phyloP scores from a whole-genome alignment of 306 rosid genomes.

The Luffa aegyptiaca region DNA sequence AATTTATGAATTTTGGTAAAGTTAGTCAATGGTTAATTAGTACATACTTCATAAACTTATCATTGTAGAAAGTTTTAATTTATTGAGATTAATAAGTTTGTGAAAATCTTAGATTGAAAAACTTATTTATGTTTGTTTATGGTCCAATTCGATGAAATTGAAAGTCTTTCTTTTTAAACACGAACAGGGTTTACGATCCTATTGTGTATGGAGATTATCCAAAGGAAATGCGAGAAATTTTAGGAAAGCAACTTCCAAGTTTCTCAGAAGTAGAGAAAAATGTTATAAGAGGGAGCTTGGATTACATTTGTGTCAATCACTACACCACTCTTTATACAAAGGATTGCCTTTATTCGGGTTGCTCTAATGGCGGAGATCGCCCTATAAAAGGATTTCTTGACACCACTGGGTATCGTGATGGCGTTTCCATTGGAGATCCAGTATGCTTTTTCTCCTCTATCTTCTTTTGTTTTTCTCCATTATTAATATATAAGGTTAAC shows the following conservation, averaged over 20 bases:
- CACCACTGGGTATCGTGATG: constrained; percentile 27
- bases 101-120: no score
- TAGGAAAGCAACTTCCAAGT: constrained; percentile 34
- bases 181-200: constrained; percentile 39
- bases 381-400: constrained; percentile 38
- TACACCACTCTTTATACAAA: constrained; percentile 40
- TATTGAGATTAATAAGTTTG: no score
- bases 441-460: constrained; percentile 14
- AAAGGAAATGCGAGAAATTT: constrained; percentile 35
- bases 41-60: no score
- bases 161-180: background rate
- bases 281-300: constrained; percentile 38
- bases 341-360: constrained; percentile 36
- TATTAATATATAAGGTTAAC: no score
- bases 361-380: constrained; percentile 21
- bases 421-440: constrained; percentile 46
- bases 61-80: no score
- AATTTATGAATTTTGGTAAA: no score
- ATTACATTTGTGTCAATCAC: constrained; percentile 54
- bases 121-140: no score
- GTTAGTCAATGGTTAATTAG: no score
- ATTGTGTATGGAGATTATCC: constrained; percentile 54
- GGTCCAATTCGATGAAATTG: no score
- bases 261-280: constrained; percentile 32
- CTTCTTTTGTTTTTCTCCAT: background rate